Percentiles rank a stretch among this genome's conserved stretches.
These are phyloP conservation scores for Rosa lucieae DNA, from an alignment of 306 rosid genomes.

Conservation along the genomic window DNA sequence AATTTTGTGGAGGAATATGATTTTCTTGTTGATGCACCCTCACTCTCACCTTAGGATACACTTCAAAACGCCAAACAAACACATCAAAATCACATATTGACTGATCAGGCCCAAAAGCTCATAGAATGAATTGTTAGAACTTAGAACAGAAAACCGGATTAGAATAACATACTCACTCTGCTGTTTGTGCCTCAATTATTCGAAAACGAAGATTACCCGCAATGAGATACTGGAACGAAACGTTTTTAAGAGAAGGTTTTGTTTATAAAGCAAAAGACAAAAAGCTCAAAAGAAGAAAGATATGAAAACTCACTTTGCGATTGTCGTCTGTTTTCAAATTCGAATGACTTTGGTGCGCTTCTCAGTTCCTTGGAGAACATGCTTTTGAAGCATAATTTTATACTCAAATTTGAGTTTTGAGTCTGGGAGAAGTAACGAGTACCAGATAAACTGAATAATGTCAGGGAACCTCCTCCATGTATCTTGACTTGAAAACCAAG, in stretches of 20 bases:
- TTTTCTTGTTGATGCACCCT: constrained; percentile 40
- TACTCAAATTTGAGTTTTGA: not conserved
- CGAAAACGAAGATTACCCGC: not conserved
- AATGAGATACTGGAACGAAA: not conserved
- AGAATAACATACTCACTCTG: constrained; percentile 3
- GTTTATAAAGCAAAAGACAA: not conserved
- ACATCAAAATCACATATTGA: not conserved
- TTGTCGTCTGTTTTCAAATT: constrained; percentile 25
- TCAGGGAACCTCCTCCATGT: constrained; percentile 4
- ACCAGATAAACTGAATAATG: constrained; percentile 1
- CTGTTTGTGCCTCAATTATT: not conserved
- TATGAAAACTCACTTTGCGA: not conserved
- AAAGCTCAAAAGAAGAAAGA: not conserved
- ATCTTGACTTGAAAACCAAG: constrained; percentile 45
- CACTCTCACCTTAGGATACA: constrained; percentile 56
- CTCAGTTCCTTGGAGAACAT: not conserved
- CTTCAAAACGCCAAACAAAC: constrained; percentile 24
- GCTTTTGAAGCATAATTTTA: constrained; percentile 1
- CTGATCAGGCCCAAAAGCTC: not conserved
- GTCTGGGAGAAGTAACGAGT: constrained; percentile 17
- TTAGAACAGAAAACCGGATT: not conserved
- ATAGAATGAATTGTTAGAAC: not conserved
- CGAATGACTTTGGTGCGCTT: constrained; percentile 9
- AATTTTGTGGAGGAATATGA: constrained; percentile 19
- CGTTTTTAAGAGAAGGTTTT: not conserved